phyloP scores from a whole-genome alignment of 306 rosid species.

The Malus fusca region DNA sequence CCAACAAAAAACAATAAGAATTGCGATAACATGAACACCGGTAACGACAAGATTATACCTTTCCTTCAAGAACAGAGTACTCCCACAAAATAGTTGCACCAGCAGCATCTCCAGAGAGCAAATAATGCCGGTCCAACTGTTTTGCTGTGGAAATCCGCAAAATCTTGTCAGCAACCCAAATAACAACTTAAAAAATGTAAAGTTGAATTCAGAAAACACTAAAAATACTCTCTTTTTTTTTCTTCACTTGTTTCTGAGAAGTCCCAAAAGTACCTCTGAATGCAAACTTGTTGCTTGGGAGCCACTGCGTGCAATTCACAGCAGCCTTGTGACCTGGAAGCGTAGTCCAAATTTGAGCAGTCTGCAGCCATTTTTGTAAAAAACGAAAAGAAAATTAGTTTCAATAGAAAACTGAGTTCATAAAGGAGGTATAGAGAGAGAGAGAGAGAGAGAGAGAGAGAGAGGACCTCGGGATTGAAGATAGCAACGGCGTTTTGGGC shows the following conservation, averaged over 20 bases:
- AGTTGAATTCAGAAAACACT: not conserved
- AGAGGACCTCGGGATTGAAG: constrained; percentile 67
- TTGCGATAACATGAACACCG: not conserved
- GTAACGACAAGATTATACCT: constrained; percentile 35
- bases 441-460: not conserved
- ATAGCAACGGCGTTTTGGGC: constrained; percentile 86
- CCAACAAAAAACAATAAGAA: not conserved
- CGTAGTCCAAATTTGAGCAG: constrained; percentile 83
- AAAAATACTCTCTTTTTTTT: not conserved
- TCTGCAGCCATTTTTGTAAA: constrained; percentile 29
- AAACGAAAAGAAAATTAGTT: not conserved
- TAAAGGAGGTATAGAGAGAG: not conserved
- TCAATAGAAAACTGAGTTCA: not conserved
- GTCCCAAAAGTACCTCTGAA: constrained; percentile 45
- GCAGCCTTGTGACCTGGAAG: constrained; percentile 80
- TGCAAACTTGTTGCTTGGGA: constrained; percentile 60
- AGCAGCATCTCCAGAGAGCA: constrained; percentile 83
- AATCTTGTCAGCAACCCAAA: not conserved
- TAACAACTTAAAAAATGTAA: not conserved
- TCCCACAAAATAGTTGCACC: constrained; percentile 81
- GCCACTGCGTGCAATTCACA: constrained; percentile 96
- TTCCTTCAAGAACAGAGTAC: constrained; percentile 44
- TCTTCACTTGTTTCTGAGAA: not conserved
- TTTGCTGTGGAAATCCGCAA: constrained; percentile 43
- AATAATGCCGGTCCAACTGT: constrained; percentile 58